Evolutionary conservation across 2,329 filamentous ascomycete species (phyloP).

Genomic region (Dactylellina sp.): DNA sequence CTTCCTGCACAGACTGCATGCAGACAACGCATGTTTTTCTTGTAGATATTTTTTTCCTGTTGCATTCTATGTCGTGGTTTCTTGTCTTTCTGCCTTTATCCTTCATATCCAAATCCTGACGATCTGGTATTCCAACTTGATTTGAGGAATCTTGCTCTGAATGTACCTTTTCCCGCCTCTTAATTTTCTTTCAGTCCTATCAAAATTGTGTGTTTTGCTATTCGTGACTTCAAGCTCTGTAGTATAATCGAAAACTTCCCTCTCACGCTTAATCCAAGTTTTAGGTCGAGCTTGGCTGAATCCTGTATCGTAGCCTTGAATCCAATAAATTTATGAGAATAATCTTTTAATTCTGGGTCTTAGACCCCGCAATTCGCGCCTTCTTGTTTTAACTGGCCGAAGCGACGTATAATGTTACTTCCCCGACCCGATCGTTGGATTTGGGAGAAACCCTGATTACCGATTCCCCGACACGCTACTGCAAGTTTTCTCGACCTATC

Average conservation of each 20-base stretch:
- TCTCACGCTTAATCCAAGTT: not conserved
- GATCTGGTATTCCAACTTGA: slow-evolving; percentile 39
- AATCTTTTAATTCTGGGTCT: not conserved
- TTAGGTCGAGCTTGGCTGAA: not conserved
- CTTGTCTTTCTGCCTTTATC: slow-evolving; percentile 19
- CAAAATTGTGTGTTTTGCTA: slow-evolving; percentile 2
- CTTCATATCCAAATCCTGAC: slow-evolving; percentile 30
- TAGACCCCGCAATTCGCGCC: slow-evolving; percentile 13
- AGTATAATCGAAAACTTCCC: slow-evolving; percentile 29
- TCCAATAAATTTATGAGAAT: slow-evolving; percentile 2
- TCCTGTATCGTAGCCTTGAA: slow-evolving; percentile 4
- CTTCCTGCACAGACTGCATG: slow-evolving; percentile 37
- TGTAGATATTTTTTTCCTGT: slow-evolving; percentile 44
- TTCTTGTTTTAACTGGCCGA: not conserved
- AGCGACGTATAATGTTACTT: not conserved
- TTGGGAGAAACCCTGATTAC: slow-evolving; percentile 14
- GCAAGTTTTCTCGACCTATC: slow-evolving; percentile 11
- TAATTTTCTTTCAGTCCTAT: not conserved
- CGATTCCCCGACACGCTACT: slow-evolving; percentile 56
- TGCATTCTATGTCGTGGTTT: slow-evolving; percentile 13
- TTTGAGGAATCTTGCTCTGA: slow-evolving; percentile 25
- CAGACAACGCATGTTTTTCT: slow-evolving; percentile 51
- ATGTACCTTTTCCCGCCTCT: slow-evolving; percentile 3
- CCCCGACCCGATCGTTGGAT: slow-evolving; percentile 7
- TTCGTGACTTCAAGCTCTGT: slow-evolving; percentile 20